phyloP scores from a whole-genome alignment of 2,329 filamentous ascomycete genomes.

The Ascochyta lentis region DNA sequence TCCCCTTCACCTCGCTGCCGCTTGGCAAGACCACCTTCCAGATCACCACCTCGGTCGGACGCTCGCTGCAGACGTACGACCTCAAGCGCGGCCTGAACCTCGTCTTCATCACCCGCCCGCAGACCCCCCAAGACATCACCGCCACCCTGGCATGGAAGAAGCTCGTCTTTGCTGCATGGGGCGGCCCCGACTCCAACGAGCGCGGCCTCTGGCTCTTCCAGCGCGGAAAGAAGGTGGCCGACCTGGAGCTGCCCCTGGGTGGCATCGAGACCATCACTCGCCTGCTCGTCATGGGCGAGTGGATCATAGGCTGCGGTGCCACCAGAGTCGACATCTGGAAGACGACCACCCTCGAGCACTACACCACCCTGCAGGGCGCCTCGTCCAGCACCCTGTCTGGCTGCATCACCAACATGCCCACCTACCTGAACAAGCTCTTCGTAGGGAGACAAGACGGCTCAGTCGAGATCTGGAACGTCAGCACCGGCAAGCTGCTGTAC shows the following conservation, averaged over 20 bases:
- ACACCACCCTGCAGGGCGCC: conserved; percentile 75
- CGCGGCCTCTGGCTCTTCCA: conserved; percentile 91
- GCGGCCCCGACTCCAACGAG: conserved; percentile 60
- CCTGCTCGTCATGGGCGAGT: conserved; percentile 84
- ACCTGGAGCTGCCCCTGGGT: conserved; percentile 72
- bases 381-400: conserved; percentile 75
- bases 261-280: conserved; percentile 75
- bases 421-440: conserved; percentile 94
- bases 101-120: conserved; percentile 89
- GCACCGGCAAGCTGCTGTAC: conserved; percentile 87
- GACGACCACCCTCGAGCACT: conserved; percentile 80
- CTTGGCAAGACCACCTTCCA: conserved; percentile 95
- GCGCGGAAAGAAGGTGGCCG: conserved; percentile 81
- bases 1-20: conserved; percentile 88
- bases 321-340: conserved; percentile 91
- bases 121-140: conserved; percentile 85
- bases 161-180: conserved; percentile 88
- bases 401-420: conserved; percentile 86
- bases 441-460: conserved; percentile 85
- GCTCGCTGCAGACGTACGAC: conserved; percentile 94
- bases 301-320: conserved; percentile 81
- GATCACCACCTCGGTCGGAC: conserved; percentile 92
- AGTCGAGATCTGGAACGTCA: conserved; percentile 97
- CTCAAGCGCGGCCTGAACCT: conserved; percentile 87
- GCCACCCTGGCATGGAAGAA: conserved; percentile 89